Base-by-base conservation (phyloP, 2,329 filamentous ascomycete genomes). In the Akanthomyces lecanii region DNA sequence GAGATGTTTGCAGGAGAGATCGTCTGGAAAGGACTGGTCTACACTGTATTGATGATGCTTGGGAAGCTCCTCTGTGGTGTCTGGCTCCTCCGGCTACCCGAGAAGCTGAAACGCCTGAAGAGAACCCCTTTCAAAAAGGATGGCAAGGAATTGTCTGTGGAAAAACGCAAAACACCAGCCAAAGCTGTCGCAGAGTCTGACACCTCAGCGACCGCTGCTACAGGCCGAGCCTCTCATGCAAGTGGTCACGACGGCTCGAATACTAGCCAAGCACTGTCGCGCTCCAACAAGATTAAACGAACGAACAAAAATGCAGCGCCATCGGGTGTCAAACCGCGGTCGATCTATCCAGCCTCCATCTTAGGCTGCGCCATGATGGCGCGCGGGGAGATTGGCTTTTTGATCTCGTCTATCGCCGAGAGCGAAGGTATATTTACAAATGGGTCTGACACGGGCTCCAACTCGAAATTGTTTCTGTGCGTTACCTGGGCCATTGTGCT, bases 321-420 rank as follows among this genome's bases (percentile, higher is more conserved):
- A 2, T 64, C 57, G 1, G 70, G 75, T 6, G 69, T 75, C 0
- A 85, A 82, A 54, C 83, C 86, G 0, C 73, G 81, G 3, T 91
- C 88, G 0, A 75, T 90, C 1, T 88, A 91, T 65, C 89, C 89
- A 0, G 81, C 86, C 0, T 79, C 82, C 0, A 85, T 93, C 3
- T 75, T 93, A 0, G 87, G 87, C 0, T 78, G 82, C 21, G 81
- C 78, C 3, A 94, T 94, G 90, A 83, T 89, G 0, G 85, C 90
- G 0, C 81, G 90, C n/a, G 90, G 90, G 0, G 90, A 95, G 71
- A 91, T 94, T 40, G 89, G 90, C 0, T 92, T 92, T 65, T 73
- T 94, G 50, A 91, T 95, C 65, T 86, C 87, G 1, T 85, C 87
- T 0, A 73, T 92, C 0, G 88, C 88, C 0, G 81, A 90, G 68